Base-by-base conservation (phyloP, 2,329 filamentous ascomycete genomes). In the Curvularia eragrostidis region DNA sequence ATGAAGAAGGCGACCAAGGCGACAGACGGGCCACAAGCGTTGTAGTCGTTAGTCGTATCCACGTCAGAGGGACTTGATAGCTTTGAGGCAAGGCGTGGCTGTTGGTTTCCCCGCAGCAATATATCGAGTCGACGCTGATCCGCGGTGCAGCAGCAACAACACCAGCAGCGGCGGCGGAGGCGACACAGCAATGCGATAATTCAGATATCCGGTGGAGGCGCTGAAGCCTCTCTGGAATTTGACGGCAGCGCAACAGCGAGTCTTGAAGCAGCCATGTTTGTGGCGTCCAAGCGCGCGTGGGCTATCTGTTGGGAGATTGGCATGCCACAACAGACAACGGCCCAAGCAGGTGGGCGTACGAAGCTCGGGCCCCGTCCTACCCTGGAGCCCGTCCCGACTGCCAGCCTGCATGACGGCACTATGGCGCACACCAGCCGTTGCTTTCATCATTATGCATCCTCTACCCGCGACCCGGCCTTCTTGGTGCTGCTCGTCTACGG, bases 101-200 rank as follows among this genome's bases (percentile, higher is more conserved):
- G 58, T 57, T 58, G 23, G 41, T n/a, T 71, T 71, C 67, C 67
- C 69, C 69, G 67, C 69, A 69, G 67, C 52, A 56, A 62, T 62
- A 61, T 56, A 59, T 63, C 52, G 58, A 63, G 62, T 41, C 62
- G 62, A 63, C 58, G 65, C 63, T 58, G 66, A 71, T 70, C 64
- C 48, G 51, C 52, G 51, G 54, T 48, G 52, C 49, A 48, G 55
- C 38, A 66, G 51, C 56, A 60, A 63, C 61, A 67, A 61, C 55
- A 23, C 10, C 39, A 24, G 21, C 39, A 12, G 38, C 39, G n/a
- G 24, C 41, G 26, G 23, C 41, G n/a, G 13, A 21, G n/a, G 13
- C 24, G 41, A n/a, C 41, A 53, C 56, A 59, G 63, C 60, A 66
- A 61, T 54, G 12, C 10, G 41, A 26, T 15, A 48, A n/a, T 49